Evolutionary conservation across 2,329 filamentous ascomycete genomes (phyloP), one percentile per base, ranked within the genome.

Genomic region (Penicillium sp.): DNA sequence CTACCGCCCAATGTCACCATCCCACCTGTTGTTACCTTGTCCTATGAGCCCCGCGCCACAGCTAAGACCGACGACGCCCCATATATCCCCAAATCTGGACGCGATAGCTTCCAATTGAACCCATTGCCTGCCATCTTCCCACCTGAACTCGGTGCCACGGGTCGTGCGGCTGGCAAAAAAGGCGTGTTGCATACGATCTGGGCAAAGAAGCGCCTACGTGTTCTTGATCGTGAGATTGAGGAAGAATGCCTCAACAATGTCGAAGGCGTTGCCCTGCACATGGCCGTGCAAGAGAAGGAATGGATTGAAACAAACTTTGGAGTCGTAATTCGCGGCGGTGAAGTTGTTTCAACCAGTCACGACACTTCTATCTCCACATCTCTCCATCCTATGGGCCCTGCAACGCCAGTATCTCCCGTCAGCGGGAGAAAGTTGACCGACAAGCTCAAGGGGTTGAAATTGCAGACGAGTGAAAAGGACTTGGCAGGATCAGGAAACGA

Each of bases 161-260:
- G 85, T 13, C 81, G 84, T 24, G 80, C 86, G 19, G 84, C 87
- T 0, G 90, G 90, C 7, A 87, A 87, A 66, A 89, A 90, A 61
- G 92, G 92, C 1, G 90, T 96, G 2, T 76, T 96, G 58, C 93
- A 96, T 71, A 96, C 91, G 2, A 86, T 93, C 56, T 97, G 93
- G 91, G 93, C 90, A 19, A 92, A 92, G 79, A 88, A 90, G 73
- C 82, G 92, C 43, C 78, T 96, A 22, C 85, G 86, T 31, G 87
- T 90, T 60, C 78, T 96, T 48, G 85, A 91, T 51, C 81, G 81
- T 56, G 92, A 96, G 78, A 93, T 96, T 65, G 85, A 84, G 10
- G 78, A 79, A 8, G 92, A 96, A 77, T 83, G 88, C 69, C 83
- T 82, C 65, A 79, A 81, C 61, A 96, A 96, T 69, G 82, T 84